Percentiles rank a stretch among this genome's conserved stretches.
phyloP scores from a whole-genome alignment of 495 filamentous ascomycete genomes.

The Xylaria palmicola region DNA sequence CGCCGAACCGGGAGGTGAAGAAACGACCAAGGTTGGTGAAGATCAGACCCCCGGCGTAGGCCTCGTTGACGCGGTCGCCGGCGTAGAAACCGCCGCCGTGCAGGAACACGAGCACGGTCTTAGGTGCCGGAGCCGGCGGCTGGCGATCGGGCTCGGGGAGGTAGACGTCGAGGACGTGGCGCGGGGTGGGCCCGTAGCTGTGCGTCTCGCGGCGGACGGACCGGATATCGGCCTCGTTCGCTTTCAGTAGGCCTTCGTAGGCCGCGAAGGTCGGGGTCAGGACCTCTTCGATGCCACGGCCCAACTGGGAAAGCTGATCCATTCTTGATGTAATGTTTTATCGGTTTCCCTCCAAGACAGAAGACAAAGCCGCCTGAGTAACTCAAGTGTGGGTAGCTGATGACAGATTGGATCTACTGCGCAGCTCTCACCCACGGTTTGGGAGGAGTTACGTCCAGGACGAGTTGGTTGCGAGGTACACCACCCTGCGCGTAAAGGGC shows the following conservation, averaged over 20 bases:
- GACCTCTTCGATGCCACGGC: constrained; percentile 32
- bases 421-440: too few relatives aligned
- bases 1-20: constrained; percentile 38
- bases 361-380: background rate
- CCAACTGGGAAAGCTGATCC: constrained; percentile 40
- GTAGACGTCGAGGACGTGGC: constrained; percentile 45
- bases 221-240: constrained; percentile 35
- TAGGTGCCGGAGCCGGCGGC: background rate
- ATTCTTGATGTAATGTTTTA: constrained; percentile 11
- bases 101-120: constrained; percentile 40
- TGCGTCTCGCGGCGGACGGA: constrained; percentile 31
- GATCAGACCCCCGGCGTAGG: constrained; percentile 29
- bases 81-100: constrained; percentile 44
- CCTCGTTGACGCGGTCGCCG: constrained; percentile 33
- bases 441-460: too few relatives aligned
- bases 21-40: constrained; percentile 42
- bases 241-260: constrained; percentile 33
- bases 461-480: too few relatives aligned
- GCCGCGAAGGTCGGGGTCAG: constrained; percentile 37
- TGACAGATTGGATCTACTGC: background rate
- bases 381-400: background rate
- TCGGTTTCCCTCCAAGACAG: background rate
- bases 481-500: too few relatives aligned
- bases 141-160: constrained; percentile 25
- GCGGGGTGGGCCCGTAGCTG: constrained; percentile 33